phyloP scores from a whole-genome alignment of 1,284 basidiomycete genomes.

The Microstroma glucosiphilum region DNA sequence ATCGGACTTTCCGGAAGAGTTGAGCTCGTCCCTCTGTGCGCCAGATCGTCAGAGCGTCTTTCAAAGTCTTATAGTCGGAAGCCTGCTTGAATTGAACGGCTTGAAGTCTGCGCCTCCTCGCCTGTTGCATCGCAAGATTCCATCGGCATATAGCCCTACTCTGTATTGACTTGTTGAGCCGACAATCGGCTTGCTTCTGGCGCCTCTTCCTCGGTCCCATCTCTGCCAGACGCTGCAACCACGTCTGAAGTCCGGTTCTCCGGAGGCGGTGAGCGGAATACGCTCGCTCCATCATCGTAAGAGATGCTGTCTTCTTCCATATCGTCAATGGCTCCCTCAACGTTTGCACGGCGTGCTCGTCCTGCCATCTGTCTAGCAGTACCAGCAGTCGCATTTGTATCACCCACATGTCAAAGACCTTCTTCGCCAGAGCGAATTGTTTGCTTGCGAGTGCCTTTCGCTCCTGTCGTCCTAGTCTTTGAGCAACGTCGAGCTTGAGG shows the following conservation, averaged over 20 bases:
- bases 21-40: too few relatives aligned
- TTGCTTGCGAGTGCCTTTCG: background rate
- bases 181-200: background rate
- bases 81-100: background rate
- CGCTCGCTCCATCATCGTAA: background rate
- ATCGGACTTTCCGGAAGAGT: too few relatives aligned
- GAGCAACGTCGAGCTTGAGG: conserved; percentile 1
- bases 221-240: background rate
- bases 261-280: background rate
- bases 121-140: background rate
- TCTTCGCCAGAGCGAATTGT: background rate
- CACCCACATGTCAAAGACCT: background rate
- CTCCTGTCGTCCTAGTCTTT: background rate
- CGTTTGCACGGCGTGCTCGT: background rate
- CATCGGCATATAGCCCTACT: background rate
- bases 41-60: too few relatives aligned
- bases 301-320: background rate
- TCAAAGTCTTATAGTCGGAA: too few relatives aligned
- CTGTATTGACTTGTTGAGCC: background rate
- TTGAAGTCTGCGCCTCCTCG: too few relatives aligned
- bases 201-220: background rate
- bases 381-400: background rate
- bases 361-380: background rate
- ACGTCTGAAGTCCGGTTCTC: background rate
- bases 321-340: background rate